phyloP scores from a whole-genome alignment of 2,329 filamentous ascomycete species.

The Fusarium anthophilum region DNA sequence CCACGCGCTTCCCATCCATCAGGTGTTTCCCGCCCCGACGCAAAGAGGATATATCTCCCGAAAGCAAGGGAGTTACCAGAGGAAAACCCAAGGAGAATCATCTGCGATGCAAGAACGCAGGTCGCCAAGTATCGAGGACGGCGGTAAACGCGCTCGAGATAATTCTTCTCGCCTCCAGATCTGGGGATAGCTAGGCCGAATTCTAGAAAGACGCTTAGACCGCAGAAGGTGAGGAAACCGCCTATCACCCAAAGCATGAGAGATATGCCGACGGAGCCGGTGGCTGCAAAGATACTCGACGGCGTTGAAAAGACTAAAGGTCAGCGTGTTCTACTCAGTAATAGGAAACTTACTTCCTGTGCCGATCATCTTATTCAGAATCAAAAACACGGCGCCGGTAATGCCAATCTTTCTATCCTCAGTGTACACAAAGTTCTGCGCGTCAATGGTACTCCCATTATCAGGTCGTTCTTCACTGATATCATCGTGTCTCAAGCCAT shows the following conservation, averaged over 20 bases:
- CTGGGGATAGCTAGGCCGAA: constrained; percentile 70
- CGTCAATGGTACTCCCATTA: constrained; percentile 45
- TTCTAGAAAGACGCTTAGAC: constrained; percentile 70
- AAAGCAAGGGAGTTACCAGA: constrained; percentile 68
- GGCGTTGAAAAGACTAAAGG: constrained; percentile 63
- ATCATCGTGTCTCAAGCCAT: constrained; percentile 11
- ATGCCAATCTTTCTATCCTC: constrained; percentile 62
- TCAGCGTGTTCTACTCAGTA: background rate
- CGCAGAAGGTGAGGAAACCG: constrained; percentile 65
- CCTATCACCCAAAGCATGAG: constrained; percentile 49
- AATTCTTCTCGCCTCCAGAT: constrained; percentile 73
- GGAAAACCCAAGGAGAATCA: constrained; percentile 69
- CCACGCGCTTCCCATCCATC: constrained; percentile 67
- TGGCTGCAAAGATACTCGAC: constrained; percentile 61
- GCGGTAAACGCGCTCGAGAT: constrained; percentile 70
- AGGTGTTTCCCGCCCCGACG: constrained; percentile 56
- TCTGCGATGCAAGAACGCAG: constrained; percentile 67
- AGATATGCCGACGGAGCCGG: constrained; percentile 58
- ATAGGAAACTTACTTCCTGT: constrained; percentile 58
- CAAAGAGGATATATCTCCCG: constrained; percentile 65
- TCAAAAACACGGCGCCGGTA: constrained; percentile 62
- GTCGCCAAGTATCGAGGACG: constrained; percentile 67
- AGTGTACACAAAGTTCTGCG: constrained; percentile 52
- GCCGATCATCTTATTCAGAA: constrained; percentile 68
- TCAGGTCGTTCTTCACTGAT: constrained; percentile 37